A percentile compares a stretch with the other conserved stretches of the same genome.
Evolutionary conservation across 163 green algal genomes (phyloP).

Genomic region (Prototheca cutis): DNA sequence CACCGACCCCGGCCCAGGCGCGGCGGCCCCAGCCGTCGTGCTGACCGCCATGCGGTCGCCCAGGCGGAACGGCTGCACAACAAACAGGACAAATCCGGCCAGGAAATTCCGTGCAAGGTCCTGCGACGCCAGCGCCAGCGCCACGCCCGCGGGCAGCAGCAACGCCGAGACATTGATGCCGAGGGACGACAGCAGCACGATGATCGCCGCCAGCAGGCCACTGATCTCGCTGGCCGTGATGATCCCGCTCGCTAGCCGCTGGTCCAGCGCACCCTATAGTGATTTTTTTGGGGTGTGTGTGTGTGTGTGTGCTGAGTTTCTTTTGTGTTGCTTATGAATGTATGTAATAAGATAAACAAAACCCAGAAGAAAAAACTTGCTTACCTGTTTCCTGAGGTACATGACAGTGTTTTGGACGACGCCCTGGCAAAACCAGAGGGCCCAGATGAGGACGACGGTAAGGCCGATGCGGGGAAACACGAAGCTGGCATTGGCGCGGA

Average conservation of each 20-base stretch:
- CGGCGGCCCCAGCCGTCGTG: constrained; percentile 8
- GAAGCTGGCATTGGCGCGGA: constrained; percentile 52
- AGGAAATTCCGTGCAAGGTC: constrained; percentile 61
- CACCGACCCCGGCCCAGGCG: neutral
- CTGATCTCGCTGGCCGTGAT: constrained; percentile 40
- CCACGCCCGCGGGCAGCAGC: constrained; percentile 49
- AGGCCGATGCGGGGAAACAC: constrained; percentile 58
- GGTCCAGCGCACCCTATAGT: constrained; percentile 43
- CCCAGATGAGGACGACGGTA: constrained; percentile 53
- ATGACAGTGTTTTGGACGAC: constrained; percentile 46
- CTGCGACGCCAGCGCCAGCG: constrained; percentile 47
- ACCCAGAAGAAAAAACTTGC: too few species aligned
- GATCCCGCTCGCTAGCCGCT: constrained; percentile 35
- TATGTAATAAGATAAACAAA: too few species aligned
- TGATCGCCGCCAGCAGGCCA: constrained; percentile 28
- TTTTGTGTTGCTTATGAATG: too few species aligned
- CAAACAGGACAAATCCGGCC: constrained; percentile 53
- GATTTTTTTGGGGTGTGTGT: too few species aligned
- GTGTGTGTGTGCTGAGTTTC: too few species aligned
- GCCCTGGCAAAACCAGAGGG: constrained; percentile 57
- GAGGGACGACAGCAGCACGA: constrained; percentile 45
- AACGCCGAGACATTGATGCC: constrained; percentile 58
- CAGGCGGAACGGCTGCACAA: constrained; percentile 54
- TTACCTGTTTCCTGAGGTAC: constrained; percentile 34
- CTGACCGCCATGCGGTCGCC: constrained; percentile 49